These are phyloP conservation scores for Clavariopsis aquatica DNA, from an alignment of 495 filamentous ascomycete genomes.

Conservation along the genomic window DNA sequence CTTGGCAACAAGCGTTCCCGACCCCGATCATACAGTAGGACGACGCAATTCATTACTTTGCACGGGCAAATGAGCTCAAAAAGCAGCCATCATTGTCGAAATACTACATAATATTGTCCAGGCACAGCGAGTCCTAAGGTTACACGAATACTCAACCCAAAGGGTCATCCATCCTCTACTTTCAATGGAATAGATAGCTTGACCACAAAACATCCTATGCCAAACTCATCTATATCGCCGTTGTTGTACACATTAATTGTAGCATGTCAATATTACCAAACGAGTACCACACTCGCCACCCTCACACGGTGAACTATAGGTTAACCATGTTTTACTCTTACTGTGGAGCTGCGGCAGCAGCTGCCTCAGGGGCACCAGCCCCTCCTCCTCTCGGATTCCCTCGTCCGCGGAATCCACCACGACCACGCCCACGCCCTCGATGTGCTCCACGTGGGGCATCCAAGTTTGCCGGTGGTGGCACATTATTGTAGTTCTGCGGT, in stretches of 20 bases:
- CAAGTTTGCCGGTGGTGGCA: conserved; percentile 75
- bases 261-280: neutral
- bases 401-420: conserved; percentile 35
- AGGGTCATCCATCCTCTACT: too few species aligned
- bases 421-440: conserved; percentile 37
- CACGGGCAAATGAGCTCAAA: too few species aligned
- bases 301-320: neutral
- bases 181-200: neutral
- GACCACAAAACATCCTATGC: neutral
- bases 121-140: too few species aligned
- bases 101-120: too few species aligned
- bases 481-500: conserved; percentile 65
- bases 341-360: conserved; percentile 9
- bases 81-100: too few species aligned
- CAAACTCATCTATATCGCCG: neutral
- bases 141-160: too few species aligned
- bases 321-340: too few species aligned
- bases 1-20: neutral
- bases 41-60: too few species aligned
- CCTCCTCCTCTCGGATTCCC: conserved; percentile 23
- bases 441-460: conserved; percentile 56
- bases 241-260: neutral
- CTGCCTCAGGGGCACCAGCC: neutral
- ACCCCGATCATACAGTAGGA: too few species aligned
- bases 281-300: neutral